Base-by-base conservation (phyloP, 2,329 filamentous ascomycete genomes). In the Colletotrichum tropicicola region DNA sequence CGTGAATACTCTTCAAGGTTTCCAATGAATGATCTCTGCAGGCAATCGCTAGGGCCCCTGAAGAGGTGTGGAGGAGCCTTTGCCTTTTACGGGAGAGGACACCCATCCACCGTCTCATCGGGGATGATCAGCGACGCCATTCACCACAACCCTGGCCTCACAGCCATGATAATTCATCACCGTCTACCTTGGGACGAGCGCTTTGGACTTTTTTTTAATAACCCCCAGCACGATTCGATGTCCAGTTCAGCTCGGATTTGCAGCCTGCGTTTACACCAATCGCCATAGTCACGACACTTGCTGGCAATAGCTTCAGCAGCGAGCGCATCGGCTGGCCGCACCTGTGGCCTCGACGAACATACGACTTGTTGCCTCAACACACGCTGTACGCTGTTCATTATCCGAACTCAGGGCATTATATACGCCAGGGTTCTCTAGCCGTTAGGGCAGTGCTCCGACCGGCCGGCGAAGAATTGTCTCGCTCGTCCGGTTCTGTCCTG, bases 11-110 rank as follows among this genome's bases (percentile, higher is more conserved):
- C 19, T 53, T 23, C 60, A 41, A 48, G 60, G 39, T 54, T 60
- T 21, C 30, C 30, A 51, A 45, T 61, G 57, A 61, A 65, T 61
- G 49, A 65, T 65, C 49, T 65, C 49, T 65, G 43, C 49, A 54
- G 43, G 57, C 43, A 43, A 55, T 65, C 35, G 61, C 57, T n/a
- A 19, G 49, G 61, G 32, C 49, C 61, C 57, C 61, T 55, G 41
- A 39, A 37, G 44, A 27, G 19, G 60, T 48, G 56, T 49, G 60
- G 48, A 59, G 61, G 61, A 53, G 45, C 19, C 54, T 53, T 63
- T 59, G 39, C 60, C 60, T 52, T 39, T 53, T 59, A 32, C 41
- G 60, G 60, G 37, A 48, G 17, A 52, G 3, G 37, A 37, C 54
- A 63, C 27, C 13, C 35, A 21, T 27, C 48, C 56, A 61, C 49